phyloP scores from a whole-genome alignment of 2,329 filamentous ascomycete species.

The Immersiporthe knoxdaviesiana region DNA sequence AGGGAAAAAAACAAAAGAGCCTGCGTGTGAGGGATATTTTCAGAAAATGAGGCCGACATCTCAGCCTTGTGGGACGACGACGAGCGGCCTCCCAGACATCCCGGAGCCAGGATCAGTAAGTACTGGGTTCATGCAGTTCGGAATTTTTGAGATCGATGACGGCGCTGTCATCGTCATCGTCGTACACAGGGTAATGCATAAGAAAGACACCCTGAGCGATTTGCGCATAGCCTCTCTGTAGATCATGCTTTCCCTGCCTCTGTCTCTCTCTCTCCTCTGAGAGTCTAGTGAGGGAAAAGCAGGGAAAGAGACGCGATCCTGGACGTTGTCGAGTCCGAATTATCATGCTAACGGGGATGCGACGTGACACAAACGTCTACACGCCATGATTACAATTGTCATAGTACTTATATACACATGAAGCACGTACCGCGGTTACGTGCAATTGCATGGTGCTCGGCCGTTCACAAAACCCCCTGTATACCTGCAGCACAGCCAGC shows the following conservation, averaged over 20 bases:
- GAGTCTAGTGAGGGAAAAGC: no score
- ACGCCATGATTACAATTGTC: not conserved
- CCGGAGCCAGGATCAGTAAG: not conserved
- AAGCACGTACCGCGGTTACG: not conserved
- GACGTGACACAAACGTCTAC: not conserved
- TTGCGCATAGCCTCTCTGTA: not conserved
- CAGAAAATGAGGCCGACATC: not conserved
- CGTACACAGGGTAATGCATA: not conserved
- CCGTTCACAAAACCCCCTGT: not conserved
- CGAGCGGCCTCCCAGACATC: not conserved
- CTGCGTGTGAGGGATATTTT: no score
- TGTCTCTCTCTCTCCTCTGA: no score
- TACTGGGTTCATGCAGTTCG: not conserved
- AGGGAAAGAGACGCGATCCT: not conserved
- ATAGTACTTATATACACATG: not conserved
- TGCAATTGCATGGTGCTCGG: not conserved
- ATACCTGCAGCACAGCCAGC: not conserved
- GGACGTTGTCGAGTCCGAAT: not conserved
- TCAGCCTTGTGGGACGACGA: conserved; percentile 1
- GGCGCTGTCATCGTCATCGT: not conserved
- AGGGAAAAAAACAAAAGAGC: not conserved
- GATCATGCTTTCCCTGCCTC: not conserved
- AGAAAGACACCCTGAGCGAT: not conserved
- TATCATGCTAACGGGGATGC: not conserved
- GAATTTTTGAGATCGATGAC: not conserved